Evolutionary conservation across 129 eudicot genomes (phyloP), one percentile per base, ranked within the genome.

Genomic region (Apium graveolens): DNA sequence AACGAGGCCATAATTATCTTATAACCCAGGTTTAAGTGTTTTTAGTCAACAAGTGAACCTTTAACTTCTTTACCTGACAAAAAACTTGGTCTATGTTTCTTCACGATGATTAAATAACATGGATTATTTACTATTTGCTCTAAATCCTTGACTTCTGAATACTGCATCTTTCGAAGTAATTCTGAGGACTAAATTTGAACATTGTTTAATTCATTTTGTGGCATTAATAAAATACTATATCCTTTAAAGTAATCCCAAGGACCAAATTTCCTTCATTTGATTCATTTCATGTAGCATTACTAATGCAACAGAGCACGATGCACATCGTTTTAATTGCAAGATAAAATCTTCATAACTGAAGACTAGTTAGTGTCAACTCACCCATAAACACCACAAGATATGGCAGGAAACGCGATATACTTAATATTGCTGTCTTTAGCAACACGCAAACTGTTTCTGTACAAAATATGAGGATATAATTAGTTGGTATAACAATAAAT

Each of bases 371-470:
- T 57, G 37, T 29, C 32, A 55, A 73, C 93, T 84, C 78, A 95
- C 99, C 97, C 87, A 76, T 35, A 89, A 41, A 90, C 85, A 27
- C 99, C 96, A 81, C 97, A 91, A 1, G 97, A 96, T 85, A 96
- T 90, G 84, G 99, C 97, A 76, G 97, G 87, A 87, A 96, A 96
- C 72, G 99, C 96, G 75, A 96, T 76, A 80, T 90, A 96, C n/a
- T 90, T 86, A 76, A 96, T 90, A 84, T 90, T 87, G 75, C 86
- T 84, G 74, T 92, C 99, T 81, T 86, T 83, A 71, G 97, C 99
- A 46, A 92, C 89, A 66, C 82, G 82, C 80, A 96, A 78, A 82
- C 96, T 84, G 76, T 96, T 96, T 63, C 96, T 94, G 97, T 38
- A 88, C 80, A 68, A 81, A 34, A 84, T 26, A n/a, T 66, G 65